phyloP scores from a whole-genome alignment of 2,329 filamentous ascomycete genomes.

The Bipolaris oryzae region DNA sequence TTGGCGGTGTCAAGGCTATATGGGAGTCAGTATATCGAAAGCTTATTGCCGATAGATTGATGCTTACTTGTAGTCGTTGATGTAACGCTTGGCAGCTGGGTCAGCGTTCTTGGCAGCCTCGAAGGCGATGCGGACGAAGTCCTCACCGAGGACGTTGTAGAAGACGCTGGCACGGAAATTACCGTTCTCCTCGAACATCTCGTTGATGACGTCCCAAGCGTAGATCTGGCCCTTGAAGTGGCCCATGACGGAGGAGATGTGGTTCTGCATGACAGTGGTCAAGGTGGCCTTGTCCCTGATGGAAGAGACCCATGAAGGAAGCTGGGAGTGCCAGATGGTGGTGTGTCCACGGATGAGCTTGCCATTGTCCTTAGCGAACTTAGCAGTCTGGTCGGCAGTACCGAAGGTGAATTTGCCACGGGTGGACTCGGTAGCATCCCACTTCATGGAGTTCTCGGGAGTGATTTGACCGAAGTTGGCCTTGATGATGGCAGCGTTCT shows the following conservation, averaged over 20 bases:
- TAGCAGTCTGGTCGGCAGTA: constrained; percentile 63
- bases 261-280: constrained; percentile 64
- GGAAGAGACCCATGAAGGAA: constrained; percentile 62
- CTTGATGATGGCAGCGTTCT: constrained; percentile 64
- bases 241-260: constrained; percentile 63
- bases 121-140: constrained; percentile 75
- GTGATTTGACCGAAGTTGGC: constrained; percentile 69
- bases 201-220: constrained; percentile 69
- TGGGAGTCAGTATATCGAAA: no score
- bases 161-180: constrained; percentile 67
- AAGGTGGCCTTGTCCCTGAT: constrained; percentile 62
- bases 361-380: constrained; percentile 63
- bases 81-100: constrained; percentile 72
- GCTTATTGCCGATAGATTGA: no score
- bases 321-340: constrained; percentile 65
- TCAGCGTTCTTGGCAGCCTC: constrained; percentile 70
- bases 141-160: constrained; percentile 71
- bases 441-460: constrained; percentile 73
- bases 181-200: constrained; percentile 68
- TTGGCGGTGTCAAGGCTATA: constrained; percentile 61
- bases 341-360: constrained; percentile 70
- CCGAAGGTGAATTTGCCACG: constrained; percentile 56
- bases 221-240: constrained; percentile 70
- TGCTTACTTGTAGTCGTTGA: constrained; percentile 67
- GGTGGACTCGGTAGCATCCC: constrained; percentile 62